These are phyloP conservation scores for Cercospora sp. DNA, from an alignment of 2,329 filamentous ascomycete genomes.

Conservation along the genomic window DNA sequence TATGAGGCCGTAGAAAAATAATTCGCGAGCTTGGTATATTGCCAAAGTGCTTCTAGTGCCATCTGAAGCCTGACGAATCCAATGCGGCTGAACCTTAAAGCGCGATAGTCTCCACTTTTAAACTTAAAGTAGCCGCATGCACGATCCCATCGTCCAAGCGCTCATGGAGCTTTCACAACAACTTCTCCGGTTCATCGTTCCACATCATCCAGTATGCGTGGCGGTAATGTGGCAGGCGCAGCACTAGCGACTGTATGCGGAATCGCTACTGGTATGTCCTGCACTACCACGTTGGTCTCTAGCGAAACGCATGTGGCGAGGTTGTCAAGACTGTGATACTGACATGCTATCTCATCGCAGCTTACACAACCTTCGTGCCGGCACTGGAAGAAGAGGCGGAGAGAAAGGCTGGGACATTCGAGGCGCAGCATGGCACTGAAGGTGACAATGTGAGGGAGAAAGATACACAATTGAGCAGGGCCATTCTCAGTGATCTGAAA, in stretches of 20 bases:
- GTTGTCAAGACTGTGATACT: not conserved
- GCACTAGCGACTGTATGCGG: conserved; percentile 15
- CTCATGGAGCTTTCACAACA: not conserved
- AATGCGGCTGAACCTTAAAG: not conserved
- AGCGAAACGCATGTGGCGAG: not conserved
- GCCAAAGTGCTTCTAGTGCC: not conserved
- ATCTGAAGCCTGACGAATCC: not conserved
- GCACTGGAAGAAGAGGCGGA: conserved; percentile 33
- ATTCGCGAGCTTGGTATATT: not conserved
- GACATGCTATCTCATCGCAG: conserved; percentile 13
- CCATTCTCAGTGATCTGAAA: conserved; percentile 31
- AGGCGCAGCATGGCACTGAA: not conserved
- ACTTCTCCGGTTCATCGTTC: not conserved
- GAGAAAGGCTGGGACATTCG: not conserved
- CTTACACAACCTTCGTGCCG: conserved; percentile 35
- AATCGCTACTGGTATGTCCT: conserved; percentile 4
- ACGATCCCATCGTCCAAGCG: not conserved
- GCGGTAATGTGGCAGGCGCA: conserved; percentile 11
- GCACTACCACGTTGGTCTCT: not conserved
- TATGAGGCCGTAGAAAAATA: not conserved
- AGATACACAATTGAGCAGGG: conserved; percentile 27
- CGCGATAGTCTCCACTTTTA: not conserved
- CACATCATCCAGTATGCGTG: conserved; percentile 11
- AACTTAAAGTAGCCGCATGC: not conserved
- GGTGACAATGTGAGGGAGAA: conserved; percentile 15